Conservation (phyloP, 2,329 filamentous ascomycete species). For the Colletotrichum kahawae region DNA sequence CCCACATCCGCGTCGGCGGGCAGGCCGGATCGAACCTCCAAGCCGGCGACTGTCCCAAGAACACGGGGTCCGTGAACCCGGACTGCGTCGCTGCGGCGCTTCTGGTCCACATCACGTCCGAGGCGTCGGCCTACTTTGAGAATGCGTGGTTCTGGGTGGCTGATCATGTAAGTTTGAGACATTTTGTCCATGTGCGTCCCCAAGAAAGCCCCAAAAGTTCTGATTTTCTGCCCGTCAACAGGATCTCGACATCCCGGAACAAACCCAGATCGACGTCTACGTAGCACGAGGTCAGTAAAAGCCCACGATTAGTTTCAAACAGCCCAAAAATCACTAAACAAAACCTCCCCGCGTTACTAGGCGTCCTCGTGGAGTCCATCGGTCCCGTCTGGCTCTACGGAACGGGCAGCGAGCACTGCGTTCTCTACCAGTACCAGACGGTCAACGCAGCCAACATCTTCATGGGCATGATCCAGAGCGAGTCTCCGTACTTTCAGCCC, state of each 20-base stretch:
- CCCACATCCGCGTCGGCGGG: constrained; percentile 41
- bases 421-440: constrained; percentile 53
- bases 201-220: too few relatives aligned
- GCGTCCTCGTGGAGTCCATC: constrained; percentile 33
- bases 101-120: constrained; percentile 35
- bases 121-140: constrained; percentile 32
- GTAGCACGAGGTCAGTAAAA: constrained; percentile 26
- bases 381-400: constrained; percentile 40
- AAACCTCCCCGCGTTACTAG: too few relatives aligned
- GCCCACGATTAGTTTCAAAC: too few relatives aligned
- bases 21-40: constrained; percentile 33
- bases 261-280: constrained; percentile 25
- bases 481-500: neutral
- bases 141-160: constrained; percentile 45
- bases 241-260: too few relatives aligned
- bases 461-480: constrained; percentile 48
- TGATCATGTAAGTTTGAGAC: constrained; percentile 47
- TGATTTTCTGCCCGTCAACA: neutral
- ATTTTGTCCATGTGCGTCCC: too few relatives aligned
- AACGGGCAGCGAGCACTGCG: constrained; percentile 51
- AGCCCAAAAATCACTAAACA: too few relatives aligned
- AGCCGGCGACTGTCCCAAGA: constrained; percentile 42
- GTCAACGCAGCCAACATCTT: constrained; percentile 48
- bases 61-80: constrained; percentile 29
- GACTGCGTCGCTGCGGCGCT: constrained; percentile 38